Conservation (phyloP, 148 eudicot genomes). For the Camellia japonica region DNA sequence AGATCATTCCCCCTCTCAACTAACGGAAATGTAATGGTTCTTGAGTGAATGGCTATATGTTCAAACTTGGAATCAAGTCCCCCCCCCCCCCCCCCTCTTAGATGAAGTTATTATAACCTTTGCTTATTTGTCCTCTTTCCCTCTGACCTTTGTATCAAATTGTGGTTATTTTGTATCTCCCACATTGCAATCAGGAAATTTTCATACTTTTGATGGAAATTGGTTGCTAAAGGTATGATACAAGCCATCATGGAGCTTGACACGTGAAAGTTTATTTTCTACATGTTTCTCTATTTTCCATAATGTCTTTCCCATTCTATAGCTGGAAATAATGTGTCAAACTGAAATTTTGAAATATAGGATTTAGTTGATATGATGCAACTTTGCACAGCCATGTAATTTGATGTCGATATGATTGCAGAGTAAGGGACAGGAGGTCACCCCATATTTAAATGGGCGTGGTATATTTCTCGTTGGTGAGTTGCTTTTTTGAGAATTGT, state of each 20-base stretch:
- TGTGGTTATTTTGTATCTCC: slow-evolving; percentile 17
- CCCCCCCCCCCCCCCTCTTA: no score
- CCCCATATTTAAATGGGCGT: slow-evolving; percentile 18
- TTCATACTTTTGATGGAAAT: slow-evolving; percentile 11
- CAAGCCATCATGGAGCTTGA: no score
- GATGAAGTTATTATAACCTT: neutral
- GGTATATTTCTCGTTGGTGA: slow-evolving; percentile 33
- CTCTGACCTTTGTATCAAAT: neutral
- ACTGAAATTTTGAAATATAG: neutral
- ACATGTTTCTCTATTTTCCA: neutral
- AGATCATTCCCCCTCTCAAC: neutral
- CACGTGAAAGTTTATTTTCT: no score
- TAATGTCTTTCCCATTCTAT: neutral
- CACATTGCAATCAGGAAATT: slow-evolving; percentile 15
- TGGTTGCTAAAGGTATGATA: slow-evolving; percentile 24
- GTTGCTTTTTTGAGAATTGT: neutral
- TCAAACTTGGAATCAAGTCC: neutral
- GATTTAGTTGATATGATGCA: neutral
- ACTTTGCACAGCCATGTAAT: neutral
- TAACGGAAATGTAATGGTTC: neutral
- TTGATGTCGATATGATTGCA: slow-evolving; percentile 13
- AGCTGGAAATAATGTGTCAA: neutral
- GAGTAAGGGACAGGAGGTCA: slow-evolving; percentile 28
- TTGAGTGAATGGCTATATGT: neutral
- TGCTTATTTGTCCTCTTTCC: neutral